Evolutionary conservation across 768 basidiomycete genomes (phyloP).

Genomic region (Calvatia gigantea): DNA sequence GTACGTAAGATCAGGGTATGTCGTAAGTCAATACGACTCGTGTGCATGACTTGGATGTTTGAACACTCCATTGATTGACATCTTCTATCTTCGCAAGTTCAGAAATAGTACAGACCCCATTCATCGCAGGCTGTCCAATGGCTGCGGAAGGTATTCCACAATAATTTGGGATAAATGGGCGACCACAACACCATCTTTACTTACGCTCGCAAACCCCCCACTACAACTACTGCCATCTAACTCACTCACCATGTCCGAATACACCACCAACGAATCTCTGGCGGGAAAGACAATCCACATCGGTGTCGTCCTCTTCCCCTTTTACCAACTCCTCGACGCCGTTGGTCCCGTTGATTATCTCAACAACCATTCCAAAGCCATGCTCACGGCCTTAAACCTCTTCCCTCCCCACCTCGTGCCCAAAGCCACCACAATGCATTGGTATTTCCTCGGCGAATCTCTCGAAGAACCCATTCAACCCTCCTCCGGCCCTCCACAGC

Average conservation of each 20-base stretch:
- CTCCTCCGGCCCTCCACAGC: conserved; percentile 16
- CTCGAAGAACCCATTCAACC: conserved; percentile 14
- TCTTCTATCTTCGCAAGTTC: no score
- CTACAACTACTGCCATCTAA: neutral
- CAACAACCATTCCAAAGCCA: conserved; percentile 17
- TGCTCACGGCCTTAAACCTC: neutral
- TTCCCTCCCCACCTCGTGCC: conserved; percentile 11
- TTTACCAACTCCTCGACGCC: conserved; percentile 25
- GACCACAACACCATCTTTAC: neutral
- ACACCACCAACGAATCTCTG: neutral
- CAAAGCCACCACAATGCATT: conserved; percentile 20
- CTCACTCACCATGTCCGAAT: neutral
- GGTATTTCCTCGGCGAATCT: conserved; percentile 21
- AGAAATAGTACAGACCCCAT: no score
- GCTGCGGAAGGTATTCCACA: no score
- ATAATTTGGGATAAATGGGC: no score
- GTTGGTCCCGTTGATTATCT: conserved; percentile 23
- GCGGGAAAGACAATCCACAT: conserved; percentile 14
- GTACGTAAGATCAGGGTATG: no score
- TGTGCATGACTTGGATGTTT: no score
- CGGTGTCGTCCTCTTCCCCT: conserved; percentile 20
- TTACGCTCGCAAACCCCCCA: neutral
- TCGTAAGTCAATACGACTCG: no score
- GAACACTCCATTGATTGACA: no score
- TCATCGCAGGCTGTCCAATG: no score